These are phyloP conservation scores for Aspergillus sp. DNA, from an alignment of 2,329 filamentous ascomycete genomes.

Conservation along the genomic window DNA sequence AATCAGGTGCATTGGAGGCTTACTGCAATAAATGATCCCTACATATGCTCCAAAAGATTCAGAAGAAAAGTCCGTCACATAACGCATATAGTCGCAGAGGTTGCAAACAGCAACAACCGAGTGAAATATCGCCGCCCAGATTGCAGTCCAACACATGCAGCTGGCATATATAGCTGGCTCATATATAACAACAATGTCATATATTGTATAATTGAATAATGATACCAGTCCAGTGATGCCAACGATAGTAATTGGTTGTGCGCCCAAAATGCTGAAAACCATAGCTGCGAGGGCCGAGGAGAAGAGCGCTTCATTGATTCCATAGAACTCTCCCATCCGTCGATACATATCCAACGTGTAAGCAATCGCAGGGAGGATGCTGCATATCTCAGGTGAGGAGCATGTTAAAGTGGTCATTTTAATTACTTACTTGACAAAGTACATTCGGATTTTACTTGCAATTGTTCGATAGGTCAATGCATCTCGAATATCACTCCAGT, in stretches of 20 bases:
- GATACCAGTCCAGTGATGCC: constrained; percentile 52
- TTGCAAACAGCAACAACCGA: constrained; percentile 52
- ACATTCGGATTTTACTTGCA: constrained; percentile 54
- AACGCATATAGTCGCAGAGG: constrained; percentile 53
- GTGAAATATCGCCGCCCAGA: constrained; percentile 54
- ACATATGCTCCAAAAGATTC: constrained; percentile 52
- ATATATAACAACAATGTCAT: constrained; percentile 49
- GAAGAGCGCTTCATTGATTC: constrained; percentile 53
- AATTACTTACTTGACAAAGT: constrained; percentile 43
- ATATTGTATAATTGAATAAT: constrained; percentile 56
- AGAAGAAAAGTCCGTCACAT: constrained; percentile 52
- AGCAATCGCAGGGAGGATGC: constrained; percentile 52
- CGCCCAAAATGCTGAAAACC: constrained; percentile 48
- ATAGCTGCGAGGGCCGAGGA: constrained; percentile 50
- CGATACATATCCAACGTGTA: constrained; percentile 55
- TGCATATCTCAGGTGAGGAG: too few species aligned
- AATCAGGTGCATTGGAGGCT: constrained; percentile 20
- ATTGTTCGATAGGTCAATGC: constrained; percentile 52
- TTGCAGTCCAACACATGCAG: constrained; percentile 52
- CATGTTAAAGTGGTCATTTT: constrained; percentile 15
- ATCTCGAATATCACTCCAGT: constrained; percentile 52
- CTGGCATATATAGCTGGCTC: constrained; percentile 47
- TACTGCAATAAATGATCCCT: constrained; percentile 50
- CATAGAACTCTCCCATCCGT: constrained; percentile 49
- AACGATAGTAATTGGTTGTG: constrained; percentile 52